Evolutionary conservation across 169 alveolate species (phyloP).

Genomic region (Plasmodium vinckei): DNA sequence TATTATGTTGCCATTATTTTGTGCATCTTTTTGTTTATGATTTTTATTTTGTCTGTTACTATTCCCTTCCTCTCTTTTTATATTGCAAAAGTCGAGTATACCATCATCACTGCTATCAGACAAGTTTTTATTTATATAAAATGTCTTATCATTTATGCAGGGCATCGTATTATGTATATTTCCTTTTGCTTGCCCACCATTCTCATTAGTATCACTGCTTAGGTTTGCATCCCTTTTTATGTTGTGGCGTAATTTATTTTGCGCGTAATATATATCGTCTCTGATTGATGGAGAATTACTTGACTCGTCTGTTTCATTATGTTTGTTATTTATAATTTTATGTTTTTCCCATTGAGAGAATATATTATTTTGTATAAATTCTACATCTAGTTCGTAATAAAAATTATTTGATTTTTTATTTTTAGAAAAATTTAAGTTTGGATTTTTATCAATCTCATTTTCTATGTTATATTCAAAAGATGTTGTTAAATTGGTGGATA

Average conservation of each 20-base stretch:
- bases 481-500: not conserved
- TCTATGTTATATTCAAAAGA: not conserved
- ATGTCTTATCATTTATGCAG: too few relatives aligned
- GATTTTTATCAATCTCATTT: not conserved
- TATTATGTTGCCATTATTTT: too few relatives aligned
- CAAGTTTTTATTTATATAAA: slow-evolving; percentile 36
- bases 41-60: too few relatives aligned
- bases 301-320: not conserved
- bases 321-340: not conserved
- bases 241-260: too few relatives aligned
- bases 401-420: too few relatives aligned
- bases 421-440: too few relatives aligned
- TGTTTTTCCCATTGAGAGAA: not conserved
- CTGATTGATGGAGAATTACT: not conserved
- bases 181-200: not conserved
- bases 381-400: slow-evolving; percentile 23
- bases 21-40: too few relatives aligned
- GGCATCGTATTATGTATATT: too few relatives aligned
- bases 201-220: not conserved
- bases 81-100: not conserved
- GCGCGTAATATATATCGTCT: too few relatives aligned
- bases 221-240: not conserved
- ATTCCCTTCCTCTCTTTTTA: too few relatives aligned
- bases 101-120: slow-evolving; percentile 21
- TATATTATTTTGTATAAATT: slow-evolving; percentile 35